Percentiles rank a stretch among this genome's conserved stretches.
These are phyloP conservation scores for Phaeosphaeria sp. DNA, from an alignment of 2,329 filamentous ascomycete genomes.

Conservation along the genomic window DNA sequence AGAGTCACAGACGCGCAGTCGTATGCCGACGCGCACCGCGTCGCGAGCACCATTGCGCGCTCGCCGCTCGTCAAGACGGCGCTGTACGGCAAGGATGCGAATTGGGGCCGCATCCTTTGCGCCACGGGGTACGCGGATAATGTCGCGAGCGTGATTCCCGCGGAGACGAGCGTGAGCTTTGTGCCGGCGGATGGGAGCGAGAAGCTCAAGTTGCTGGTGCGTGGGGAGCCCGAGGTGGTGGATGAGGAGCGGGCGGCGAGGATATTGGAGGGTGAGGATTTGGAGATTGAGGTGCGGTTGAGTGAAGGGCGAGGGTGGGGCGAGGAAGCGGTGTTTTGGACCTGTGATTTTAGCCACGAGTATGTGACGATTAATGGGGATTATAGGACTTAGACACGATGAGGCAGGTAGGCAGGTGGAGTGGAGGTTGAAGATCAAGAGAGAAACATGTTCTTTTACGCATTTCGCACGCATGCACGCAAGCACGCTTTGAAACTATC, in stretches of 20 bases:
- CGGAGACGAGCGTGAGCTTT: conserved; percentile 79
- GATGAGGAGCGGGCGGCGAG: conserved; percentile 78
- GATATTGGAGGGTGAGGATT: conserved; percentile 76
- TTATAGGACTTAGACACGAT: conserved; percentile 61
- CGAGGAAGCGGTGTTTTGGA: conserved; percentile 78
- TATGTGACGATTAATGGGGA: conserved; percentile 76
- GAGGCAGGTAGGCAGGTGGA: not conserved
- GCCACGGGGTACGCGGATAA: conserved; percentile 83
- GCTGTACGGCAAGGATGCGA: conserved; percentile 94
- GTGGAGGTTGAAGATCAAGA: not conserved
- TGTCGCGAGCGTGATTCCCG: conserved; percentile 69
- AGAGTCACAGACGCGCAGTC: conserved; percentile 76
- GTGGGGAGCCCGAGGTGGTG: conserved; percentile 80
- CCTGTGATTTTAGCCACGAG: conserved; percentile 86
- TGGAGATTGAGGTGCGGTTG: conserved; percentile 78
- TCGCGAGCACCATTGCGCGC: conserved; percentile 86
- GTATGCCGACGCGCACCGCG: conserved; percentile 74
- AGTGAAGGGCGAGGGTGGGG: conserved; percentile 64
- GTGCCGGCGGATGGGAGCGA: conserved; percentile 76
- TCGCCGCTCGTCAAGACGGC: conserved; percentile 97
- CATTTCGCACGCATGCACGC: not conserved
- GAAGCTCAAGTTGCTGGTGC: conserved; percentile 77
- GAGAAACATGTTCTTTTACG: not conserved
- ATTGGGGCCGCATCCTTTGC: conserved; percentile 97
- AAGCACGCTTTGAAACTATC: not conserved